phyloP scores from a whole-genome alignment of 2,329 filamentous ascomycete species.

The Pyricularia pennisetigena region DNA sequence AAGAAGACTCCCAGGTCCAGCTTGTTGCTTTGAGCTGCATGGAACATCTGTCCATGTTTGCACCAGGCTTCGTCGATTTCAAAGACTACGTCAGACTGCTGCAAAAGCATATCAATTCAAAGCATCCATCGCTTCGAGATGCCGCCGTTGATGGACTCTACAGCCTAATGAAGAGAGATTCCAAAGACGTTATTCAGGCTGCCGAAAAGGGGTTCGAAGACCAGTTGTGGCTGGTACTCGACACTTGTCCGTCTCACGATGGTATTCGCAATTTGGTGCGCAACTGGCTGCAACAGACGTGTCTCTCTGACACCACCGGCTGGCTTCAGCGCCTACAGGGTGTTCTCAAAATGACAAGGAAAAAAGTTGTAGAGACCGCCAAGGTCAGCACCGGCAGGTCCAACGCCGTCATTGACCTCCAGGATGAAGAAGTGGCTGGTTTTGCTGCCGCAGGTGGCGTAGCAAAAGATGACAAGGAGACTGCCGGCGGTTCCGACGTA shows the following conservation, averaged over 20 bases:
- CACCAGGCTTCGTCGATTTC: conserved; percentile 79
- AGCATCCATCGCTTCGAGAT: conserved; percentile 59
- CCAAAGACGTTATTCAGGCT: conserved; percentile 68
- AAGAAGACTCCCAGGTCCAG: conserved; percentile 55
- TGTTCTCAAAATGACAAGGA: conserved; percentile 78
- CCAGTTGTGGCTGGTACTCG: conserved; percentile 82
- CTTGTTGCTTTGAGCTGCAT: conserved; percentile 72
- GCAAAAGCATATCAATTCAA: conserved; percentile 66
- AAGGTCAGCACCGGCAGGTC: conserved; percentile 24
- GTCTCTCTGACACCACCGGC: conserved; percentile 63
- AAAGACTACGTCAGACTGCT: conserved; percentile 72
- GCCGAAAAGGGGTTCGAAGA: conserved; percentile 77
- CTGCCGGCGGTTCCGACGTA: conserved; percentile 48
- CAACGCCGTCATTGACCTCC: conserved; percentile 61
- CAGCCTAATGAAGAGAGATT: conserved; percentile 89
- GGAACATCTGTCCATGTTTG: conserved; percentile 88
- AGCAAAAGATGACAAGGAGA: conserved; percentile 44
- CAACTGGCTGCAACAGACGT: conserved; percentile 91
- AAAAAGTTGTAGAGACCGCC: conserved; percentile 48
- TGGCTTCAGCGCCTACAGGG: conserved; percentile 88
- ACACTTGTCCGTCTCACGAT: conserved; percentile 64
- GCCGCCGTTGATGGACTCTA: conserved; percentile 82
- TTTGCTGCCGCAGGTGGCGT: conserved; percentile 70
- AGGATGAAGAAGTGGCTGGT: conserved; percentile 93
- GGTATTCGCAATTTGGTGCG: conserved; percentile 79